Base-by-base conservation (phyloP, 169 alveolate genomes). In the Plasmodium gallinaceum region DNA sequence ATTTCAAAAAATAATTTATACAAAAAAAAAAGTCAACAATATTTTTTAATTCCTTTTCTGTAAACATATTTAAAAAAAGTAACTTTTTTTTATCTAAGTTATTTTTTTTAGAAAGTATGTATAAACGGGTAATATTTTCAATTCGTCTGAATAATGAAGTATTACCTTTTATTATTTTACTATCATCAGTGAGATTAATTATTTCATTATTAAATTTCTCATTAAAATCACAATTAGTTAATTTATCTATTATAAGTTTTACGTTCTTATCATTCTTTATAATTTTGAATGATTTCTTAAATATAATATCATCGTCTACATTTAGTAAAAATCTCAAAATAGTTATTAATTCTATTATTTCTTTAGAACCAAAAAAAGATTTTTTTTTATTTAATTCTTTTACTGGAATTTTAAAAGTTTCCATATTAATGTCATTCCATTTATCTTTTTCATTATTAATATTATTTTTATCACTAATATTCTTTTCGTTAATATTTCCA, bases 341-440 rank as follows among this genome's bases (percentile, higher is more conserved):
- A 1, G 89, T 78, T 48, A 78, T 65, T 10, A 78, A 48, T 37
- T 78, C 78, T 0, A 78, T 70, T n/a, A 78, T 78, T 78, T 78
- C 89, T 18, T 64, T 78, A 14, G 89, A 64, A 20, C 89, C 89
- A 42, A 78, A 78, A 45, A 78, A 78, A 14, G 78, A 26, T 45
- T 78, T 78, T 43, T 78, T 78, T 37, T 51, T 78, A 26, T 78
- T 78, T 22, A 78, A 42, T 43, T 78, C 89, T n/a, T 78, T 78
- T 22, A 78, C 32, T 16, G 89, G 89, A 3, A 78, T 78, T n/a
- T 64, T 46, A 45, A 78, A 78, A 9, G 60, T 58, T 1, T 48
- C 78, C 5, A 57, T 18, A 18, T 61, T 42, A 39, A 74, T 20
- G 43, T 45, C 76, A 4, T 45, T n/a, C 75, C 75, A 68, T 18